Conservation (phyloP, 768 basidiomycete genomes). For the Lepiota subincarnata region DNA sequence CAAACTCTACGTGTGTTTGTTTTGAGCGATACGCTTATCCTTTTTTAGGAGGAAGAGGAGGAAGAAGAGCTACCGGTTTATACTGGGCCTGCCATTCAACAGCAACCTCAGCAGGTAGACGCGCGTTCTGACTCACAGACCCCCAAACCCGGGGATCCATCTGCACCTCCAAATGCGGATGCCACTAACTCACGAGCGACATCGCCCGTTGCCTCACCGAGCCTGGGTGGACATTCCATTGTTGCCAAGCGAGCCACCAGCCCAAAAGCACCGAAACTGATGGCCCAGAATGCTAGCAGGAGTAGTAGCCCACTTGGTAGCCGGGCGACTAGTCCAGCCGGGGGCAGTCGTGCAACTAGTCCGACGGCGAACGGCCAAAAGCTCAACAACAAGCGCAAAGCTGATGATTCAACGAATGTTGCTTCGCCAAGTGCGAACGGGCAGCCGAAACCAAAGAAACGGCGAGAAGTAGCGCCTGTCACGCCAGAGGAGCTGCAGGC, state of each 20-base stretch:
- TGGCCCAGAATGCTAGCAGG: slow-evolving; percentile 48
- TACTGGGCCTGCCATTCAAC: slow-evolving; percentile 42
- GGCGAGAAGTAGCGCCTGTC: slow-evolving; percentile 26
- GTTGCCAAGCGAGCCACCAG: slow-evolving; percentile 85
- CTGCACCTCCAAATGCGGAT: slow-evolving; percentile 24
- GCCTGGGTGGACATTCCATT: slow-evolving; percentile 70
- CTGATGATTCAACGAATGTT: slow-evolving; percentile 30
- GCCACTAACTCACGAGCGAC: slow-evolving; percentile 48
- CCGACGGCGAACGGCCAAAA: slow-evolving; percentile 33
- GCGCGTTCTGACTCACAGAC: slow-evolving; percentile 40
- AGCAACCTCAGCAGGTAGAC: slow-evolving; percentile 43
- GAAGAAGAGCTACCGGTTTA: slow-evolving; percentile 53
- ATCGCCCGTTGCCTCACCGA: slow-evolving; percentile 52
- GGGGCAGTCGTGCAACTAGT: slow-evolving; percentile 40
- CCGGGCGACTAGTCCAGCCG: slow-evolving; percentile 48
- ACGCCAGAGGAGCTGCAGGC: slow-evolving; percentile 56
- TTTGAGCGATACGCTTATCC: slow-evolving; percentile 5
- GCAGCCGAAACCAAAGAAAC: slow-evolving; percentile 44
- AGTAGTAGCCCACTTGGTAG: slow-evolving; percentile 43
- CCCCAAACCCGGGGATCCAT: slow-evolving; percentile 31
- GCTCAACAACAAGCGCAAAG: slow-evolving; percentile 40
- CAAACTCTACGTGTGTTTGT: slow-evolving; percentile 8
- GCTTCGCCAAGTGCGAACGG: slow-evolving; percentile 15
- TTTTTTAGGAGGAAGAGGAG: slow-evolving; percentile 62
- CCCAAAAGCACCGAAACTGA: slow-evolving; percentile 30